A percentile compares a stretch with the other conserved stretches of the same genome.
Conservation (phyloP, 768 basidiomycete genomes). For the Chalciporus chontae region DNA sequence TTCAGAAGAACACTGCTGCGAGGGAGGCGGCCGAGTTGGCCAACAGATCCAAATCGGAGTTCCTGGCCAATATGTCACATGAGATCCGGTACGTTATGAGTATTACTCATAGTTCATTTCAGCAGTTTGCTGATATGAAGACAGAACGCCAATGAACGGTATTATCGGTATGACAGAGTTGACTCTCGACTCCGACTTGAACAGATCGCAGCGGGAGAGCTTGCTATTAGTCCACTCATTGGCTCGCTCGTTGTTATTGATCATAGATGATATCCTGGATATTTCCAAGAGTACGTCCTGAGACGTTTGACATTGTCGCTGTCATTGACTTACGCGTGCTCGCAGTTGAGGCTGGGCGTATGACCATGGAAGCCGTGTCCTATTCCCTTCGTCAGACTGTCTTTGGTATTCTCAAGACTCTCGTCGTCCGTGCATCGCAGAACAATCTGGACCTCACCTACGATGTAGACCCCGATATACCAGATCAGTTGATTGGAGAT, state of each 20-base stretch:
- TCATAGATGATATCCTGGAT: constrained; percentile 99
- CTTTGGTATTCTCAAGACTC: constrained; percentile 95
- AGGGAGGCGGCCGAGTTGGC: constrained; percentile 96
- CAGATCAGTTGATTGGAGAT: constrained; percentile 96
- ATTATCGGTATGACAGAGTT: constrained; percentile 99
- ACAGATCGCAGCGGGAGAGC: constrained; percentile 92
- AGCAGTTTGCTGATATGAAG: constrained; percentile 6
- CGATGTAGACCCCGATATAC: constrained; percentile 92
- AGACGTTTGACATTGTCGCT: background rate
- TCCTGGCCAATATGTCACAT: constrained; percentile 98
- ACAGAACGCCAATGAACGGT: constrained; percentile 99
- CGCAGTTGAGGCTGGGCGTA: constrained; percentile 94
- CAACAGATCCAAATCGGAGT: constrained; percentile 96
- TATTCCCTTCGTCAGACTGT: constrained; percentile 97
- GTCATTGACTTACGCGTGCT: constrained; percentile 9
- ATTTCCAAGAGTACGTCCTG: constrained; percentile 90
- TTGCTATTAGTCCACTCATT: constrained; percentile 92
- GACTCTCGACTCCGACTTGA: constrained; percentile 94
- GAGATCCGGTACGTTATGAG: constrained; percentile 77
- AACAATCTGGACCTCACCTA: constrained; percentile 95
- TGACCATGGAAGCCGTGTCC: constrained; percentile 99
- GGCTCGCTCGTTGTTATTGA: constrained; percentile 87
- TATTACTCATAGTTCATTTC: background rate
- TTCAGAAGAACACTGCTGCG: constrained; percentile 98
- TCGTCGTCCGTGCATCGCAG: constrained; percentile 96